These are phyloP conservation scores for Penicillium alfredii DNA, from an alignment of 495 filamentous ascomycete genomes.

Conservation along the genomic window DNA sequence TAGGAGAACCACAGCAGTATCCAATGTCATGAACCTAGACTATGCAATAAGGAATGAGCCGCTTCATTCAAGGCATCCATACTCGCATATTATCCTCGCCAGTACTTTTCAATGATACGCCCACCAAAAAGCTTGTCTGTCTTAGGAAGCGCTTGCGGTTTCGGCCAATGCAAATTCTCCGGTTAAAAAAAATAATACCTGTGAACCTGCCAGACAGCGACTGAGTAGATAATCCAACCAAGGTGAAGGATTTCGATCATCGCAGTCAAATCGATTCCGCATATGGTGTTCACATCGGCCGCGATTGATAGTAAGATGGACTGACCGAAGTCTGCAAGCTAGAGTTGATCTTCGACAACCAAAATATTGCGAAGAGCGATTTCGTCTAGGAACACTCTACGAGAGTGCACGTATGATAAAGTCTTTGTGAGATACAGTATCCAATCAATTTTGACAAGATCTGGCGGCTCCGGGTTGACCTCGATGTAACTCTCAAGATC, in stretches of 20 bases:
- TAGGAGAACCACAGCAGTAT: no score
- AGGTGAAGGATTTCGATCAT: slow-evolving; percentile 1
- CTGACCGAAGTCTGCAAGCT: neutral
- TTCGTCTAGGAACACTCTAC: no score
- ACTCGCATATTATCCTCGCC: no score
- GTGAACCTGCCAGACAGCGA: neutral
- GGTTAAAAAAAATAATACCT: no score
- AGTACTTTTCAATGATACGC: no score
- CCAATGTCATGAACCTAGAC: no score
- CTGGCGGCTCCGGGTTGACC: neutral
- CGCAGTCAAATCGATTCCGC: neutral
- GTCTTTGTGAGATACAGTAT: neutral
- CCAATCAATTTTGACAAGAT: neutral
- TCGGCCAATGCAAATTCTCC: no score
- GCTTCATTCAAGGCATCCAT: no score
- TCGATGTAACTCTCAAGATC: neutral
- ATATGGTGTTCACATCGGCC: neutral
- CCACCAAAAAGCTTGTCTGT: no score
- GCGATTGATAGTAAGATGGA: neutral
- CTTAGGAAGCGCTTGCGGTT: no score
- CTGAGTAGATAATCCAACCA: slow-evolving; percentile 1
- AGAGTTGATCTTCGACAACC: neutral
- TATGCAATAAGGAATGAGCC: no score
- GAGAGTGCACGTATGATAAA: neutral
- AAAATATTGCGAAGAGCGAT: no score